Evolutionary conservation across 2,329 filamentous ascomycete genomes (phyloP), one percentile per base, ranked within the genome.

Genomic region (Hypocrella siamensis): DNA sequence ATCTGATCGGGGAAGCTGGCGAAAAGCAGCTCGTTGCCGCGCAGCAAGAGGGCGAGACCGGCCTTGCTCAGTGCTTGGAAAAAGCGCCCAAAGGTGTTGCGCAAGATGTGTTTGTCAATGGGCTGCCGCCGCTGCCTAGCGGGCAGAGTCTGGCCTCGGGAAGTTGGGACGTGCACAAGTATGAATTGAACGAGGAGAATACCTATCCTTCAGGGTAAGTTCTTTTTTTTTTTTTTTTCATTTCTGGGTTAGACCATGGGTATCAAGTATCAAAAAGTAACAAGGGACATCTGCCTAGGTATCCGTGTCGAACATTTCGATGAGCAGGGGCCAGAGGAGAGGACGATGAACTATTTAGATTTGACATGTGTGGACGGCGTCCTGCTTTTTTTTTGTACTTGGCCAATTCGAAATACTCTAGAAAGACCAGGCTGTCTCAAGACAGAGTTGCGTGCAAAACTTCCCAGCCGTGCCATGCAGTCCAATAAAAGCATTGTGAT

Each of bases 61-160:
- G 81, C 0, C 57, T 96, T 39, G 75, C 80, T 22, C 69, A 70
- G 33, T 79, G 75, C 39, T 78, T 94, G 38, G 70, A 81, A 61
- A 60, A 57, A 34, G 50, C 46, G 32, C 49, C 46, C 3, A 54
- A 51, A 21, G 52, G 59, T 42, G 56, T 93, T 17, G 49, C 47
- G 30, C 53, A 57, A 41, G 71, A 86, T 35, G 54, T 94, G 40
- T 75, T 81, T 31, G 67, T 79, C 28, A 66, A 79, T 46, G 86
- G 88, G 2, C 56, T 98, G 56, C 90, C 90, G 35, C 90, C 90
- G n/a, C 59, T 80, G 47, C 90, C 88, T 12, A 75, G 75, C 46
- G 77, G 81, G n/a, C 58, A 75, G 54, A 71, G 62, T 42, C 45
- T 65, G 36, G 54, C 55, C 29, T 59, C 54, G 28, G 65, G 66